Evolutionary conservation across 2,329 filamentous ascomycete genomes (phyloP), one percentile per base, ranked within the genome.

Genomic region (Microthyrium microscopicum): DNA sequence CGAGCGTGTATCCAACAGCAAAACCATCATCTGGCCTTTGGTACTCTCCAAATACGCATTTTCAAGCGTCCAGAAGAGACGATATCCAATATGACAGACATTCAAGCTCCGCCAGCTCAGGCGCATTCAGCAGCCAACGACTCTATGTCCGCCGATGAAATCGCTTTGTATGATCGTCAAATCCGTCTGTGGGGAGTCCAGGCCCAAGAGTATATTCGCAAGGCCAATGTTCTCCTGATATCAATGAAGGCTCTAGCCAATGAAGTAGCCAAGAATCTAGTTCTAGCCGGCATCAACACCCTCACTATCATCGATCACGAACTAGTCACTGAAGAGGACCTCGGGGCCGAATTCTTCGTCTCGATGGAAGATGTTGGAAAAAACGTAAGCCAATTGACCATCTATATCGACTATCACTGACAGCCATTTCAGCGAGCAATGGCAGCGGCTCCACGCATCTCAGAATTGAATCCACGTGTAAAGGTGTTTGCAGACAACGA

Each of bases 141-240:
- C n/a, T n/a, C n/a, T n/a, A n/a, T 16, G 26, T 31, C 5, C 3
- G 3, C 9, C 82, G 89, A 95, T 56, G 89, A 98, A 52, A 92
- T 95, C 48, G 89, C 87, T 11, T 73, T 95, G 5, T 98, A 98
- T 53, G 89, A 98, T 58, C 77, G 89, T 31, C 89, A 98, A 54
- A 94, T 98, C 48, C 78, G 89, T 34, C 73, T 98, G 20, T 98
- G 89, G 89, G 89, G 89, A 27, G 81, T 95, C 49, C 76, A 89
- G 47, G 89, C 89, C 5, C 89, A 98, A 55, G 79, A 92, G 52
- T 68, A 68, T 51, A 84, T 98, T 37, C 82, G 87, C 45, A 79
- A 70, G 38, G 83, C 89, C 38, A 84, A 84, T 48, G 78, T 98
- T 44, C 74, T 95, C 29, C 71, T 98, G 41, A 77, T 98, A 44